These are phyloP conservation scores for Hyaloscypha hepaticicola DNA, from an alignment of 495 filamentous ascomycete species.

Conservation along the genomic window DNA sequence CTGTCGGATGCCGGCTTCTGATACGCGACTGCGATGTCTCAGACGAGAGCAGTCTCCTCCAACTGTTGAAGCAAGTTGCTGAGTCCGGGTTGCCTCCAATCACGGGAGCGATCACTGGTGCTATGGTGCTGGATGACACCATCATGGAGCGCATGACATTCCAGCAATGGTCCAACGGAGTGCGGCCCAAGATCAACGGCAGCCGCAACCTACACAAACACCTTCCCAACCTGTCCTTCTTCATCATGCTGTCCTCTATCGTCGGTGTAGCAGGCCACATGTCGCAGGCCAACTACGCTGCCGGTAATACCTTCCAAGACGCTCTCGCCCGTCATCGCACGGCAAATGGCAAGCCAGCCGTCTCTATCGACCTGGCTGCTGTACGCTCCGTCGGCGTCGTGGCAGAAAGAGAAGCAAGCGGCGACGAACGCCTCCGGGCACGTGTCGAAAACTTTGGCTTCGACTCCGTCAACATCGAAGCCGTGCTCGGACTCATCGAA, in stretches of 20 bases:
- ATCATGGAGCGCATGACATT: constrained; percentile 56
- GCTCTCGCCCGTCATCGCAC: constrained; percentile 49
- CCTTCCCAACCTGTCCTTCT: constrained; percentile 59
- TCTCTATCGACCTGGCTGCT: constrained; percentile 52
- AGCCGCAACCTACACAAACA: constrained; percentile 57
- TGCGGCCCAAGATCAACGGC: constrained; percentile 55
- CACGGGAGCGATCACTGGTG: constrained; percentile 47
- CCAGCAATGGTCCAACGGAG: constrained; percentile 46
- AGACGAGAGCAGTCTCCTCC: constrained; percentile 23
- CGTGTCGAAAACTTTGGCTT: constrained; percentile 41
- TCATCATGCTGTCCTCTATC: constrained; percentile 62
- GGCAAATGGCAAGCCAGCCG: constrained; percentile 44
- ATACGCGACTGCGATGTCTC: constrained; percentile 42
- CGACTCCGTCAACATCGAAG: too few relatives aligned
- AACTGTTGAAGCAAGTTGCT: constrained; percentile 8
- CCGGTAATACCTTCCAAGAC: constrained; percentile 63
- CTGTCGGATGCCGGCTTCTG: constrained; percentile 26
- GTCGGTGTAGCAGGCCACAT: constrained; percentile 57
- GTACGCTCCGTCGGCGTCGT: constrained; percentile 40
- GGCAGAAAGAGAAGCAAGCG: constrained; percentile 28
- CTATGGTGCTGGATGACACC: constrained; percentile 58
- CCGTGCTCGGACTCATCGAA: too few relatives aligned
- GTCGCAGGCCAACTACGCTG: constrained; percentile 65
- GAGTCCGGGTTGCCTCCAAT: constrained; percentile 45
- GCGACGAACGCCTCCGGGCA: constrained; percentile 46